Percentiles rank a stretch among this genome's conserved stretches.
phyloP scores from a whole-genome alignment of 192 early-diverging fungal genomes.

The Thamnidium elegans region DNA sequence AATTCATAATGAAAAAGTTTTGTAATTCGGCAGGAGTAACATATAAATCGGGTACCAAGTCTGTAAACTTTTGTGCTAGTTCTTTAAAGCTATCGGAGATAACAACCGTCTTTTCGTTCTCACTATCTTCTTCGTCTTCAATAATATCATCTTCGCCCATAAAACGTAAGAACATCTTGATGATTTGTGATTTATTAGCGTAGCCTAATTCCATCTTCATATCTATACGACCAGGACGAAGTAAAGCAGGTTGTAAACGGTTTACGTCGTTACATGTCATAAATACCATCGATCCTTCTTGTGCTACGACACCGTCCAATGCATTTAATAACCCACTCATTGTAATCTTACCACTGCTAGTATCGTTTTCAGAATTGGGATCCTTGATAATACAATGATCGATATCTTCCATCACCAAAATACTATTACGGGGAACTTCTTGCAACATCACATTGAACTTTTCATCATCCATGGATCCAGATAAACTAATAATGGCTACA shows the following conservation, averaged over 20 bases:
- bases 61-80: not conserved
- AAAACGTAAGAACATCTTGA: constrained; percentile 37
- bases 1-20: constrained; percentile 32
- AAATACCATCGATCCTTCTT: constrained; percentile 50
- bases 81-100: not conserved
- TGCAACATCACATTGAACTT: constrained; percentile 42
- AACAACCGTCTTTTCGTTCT: not conserved
- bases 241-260: constrained; percentile 46
- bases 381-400: constrained; percentile 29
- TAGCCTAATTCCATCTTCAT: constrained; percentile 49
- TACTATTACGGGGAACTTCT: constrained; percentile 42
- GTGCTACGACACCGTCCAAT: constrained; percentile 50
- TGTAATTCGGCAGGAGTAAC: constrained; percentile 33
- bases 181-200: constrained; percentile 42
- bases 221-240: constrained; percentile 55
- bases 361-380: constrained; percentile 21
- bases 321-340: constrained; percentile 49
- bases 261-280: constrained; percentile 50
- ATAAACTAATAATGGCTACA: constrained; percentile 47
- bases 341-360: constrained; percentile 21
- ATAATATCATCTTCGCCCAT: constrained; percentile 3
- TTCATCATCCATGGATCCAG: constrained; percentile 42
- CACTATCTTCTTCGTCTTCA: not conserved
- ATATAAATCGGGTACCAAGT: constrained; percentile 18
- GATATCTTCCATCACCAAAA: constrained; percentile 58